Conservation (phyloP, 1,139 yeast genomes). For the Candida sanyaensis region DNA sequence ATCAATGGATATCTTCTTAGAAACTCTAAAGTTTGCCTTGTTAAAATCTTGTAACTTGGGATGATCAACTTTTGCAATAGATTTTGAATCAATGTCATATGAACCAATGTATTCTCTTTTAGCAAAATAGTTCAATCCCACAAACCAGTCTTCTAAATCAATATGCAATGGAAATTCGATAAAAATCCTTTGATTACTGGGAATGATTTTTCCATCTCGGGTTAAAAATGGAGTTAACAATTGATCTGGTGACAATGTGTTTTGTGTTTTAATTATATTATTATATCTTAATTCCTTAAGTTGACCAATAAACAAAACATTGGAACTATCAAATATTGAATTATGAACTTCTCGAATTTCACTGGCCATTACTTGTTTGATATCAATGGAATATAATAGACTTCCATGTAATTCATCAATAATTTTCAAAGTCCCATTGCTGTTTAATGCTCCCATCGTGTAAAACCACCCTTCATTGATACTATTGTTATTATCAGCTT, state of each 20-base stretch:
- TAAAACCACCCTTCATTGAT: constrained; percentile 69
- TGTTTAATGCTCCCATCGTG: constrained; percentile 71
- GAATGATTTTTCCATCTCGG: constrained; percentile 35
- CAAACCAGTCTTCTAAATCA: constrained; percentile 84
- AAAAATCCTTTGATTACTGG: constrained; percentile 45
- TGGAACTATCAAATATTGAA: constrained; percentile 62
- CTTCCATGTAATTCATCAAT: constrained; percentile 69
- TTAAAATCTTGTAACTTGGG: constrained; percentile 24
- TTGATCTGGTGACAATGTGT: constrained; percentile 25
- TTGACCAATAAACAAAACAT: constrained; percentile 60
- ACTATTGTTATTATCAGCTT: constrained; percentile 16
- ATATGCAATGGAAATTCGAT: constrained; percentile 68
- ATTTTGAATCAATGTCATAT: constrained; percentile 19
- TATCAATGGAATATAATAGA: constrained; percentile 61
- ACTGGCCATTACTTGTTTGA: constrained; percentile 56
- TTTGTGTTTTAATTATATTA: constrained; percentile 37
- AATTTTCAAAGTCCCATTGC: constrained; percentile 66
- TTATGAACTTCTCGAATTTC: constrained; percentile 71
- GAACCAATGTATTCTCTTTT: constrained; percentile 57
- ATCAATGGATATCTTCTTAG: constrained; percentile 55
- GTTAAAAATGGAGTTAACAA: constrained; percentile 26
- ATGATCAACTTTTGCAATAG: background rate
- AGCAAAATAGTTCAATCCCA: constrained; percentile 69
- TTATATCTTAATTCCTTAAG: constrained; percentile 53
- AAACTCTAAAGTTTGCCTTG: constrained; percentile 51